A percentile compares a stretch with the other conserved stretches of the same genome.
These are phyloP conservation scores for Heterobasidion occidentale DNA, from an alignment of 1,284 basidiomycete species.

Conservation along the genomic window DNA sequence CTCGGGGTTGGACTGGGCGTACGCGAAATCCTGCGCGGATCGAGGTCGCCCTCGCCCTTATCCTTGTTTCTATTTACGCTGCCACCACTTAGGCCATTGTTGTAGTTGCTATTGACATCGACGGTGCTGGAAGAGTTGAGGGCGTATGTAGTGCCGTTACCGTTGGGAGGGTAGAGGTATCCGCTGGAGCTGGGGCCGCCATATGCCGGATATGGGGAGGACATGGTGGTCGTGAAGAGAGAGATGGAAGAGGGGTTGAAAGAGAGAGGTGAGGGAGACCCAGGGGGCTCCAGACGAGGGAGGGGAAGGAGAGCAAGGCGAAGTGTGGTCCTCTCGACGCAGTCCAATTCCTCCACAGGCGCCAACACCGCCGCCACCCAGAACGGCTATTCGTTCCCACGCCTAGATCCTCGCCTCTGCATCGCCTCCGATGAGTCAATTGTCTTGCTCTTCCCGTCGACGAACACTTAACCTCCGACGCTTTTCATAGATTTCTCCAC, in stretches of 20 bases:
- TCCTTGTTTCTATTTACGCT: constrained; percentile 7
- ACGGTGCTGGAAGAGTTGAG: constrained; percentile 10
- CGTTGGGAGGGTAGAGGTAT: constrained; percentile 17
- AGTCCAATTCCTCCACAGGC: neutral
- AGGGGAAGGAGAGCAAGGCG: neutral
- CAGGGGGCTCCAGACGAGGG: neutral
- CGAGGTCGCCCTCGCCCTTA: constrained; percentile 5
- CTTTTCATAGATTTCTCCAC: neutral
- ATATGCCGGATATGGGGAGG: constrained; percentile 24
- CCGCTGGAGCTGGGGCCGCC: constrained; percentile 8
- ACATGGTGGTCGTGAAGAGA: constrained; percentile 11
- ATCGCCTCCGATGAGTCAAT: neutral
- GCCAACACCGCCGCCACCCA: neutral
- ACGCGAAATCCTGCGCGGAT: constrained; percentile 14
- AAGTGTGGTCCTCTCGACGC: neutral
- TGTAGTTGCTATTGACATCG: constrained; percentile 4
- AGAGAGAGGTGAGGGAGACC: neutral
- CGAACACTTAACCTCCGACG: neutral
- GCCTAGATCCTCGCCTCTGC: neutral
- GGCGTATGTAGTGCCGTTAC: constrained; percentile 7
- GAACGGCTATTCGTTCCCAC: neutral
- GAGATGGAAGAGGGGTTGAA: neutral
- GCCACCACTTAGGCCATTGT: neutral
- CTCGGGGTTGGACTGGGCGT: constrained; percentile 35
- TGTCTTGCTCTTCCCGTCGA: neutral